A percentile compares a stretch with the other conserved stretches of the same genome.
Conservation (phyloP, 352 stramenopile genomes). For the Phytophthora vignae region DNA sequence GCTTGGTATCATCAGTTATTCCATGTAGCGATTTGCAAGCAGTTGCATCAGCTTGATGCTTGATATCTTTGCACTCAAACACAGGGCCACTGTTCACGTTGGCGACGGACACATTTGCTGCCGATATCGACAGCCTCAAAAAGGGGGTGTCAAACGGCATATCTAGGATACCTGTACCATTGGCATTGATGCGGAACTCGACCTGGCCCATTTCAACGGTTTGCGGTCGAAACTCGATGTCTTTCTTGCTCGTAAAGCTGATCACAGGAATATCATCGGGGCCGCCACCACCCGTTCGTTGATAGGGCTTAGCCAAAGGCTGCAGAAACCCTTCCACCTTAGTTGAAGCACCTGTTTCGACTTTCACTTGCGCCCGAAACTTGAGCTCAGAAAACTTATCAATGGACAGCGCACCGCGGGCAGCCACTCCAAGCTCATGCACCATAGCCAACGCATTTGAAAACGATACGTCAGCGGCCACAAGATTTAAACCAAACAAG, state of each 20-base stretch:
- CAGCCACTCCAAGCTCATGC: slow-evolving; percentile 42
- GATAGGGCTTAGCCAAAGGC: slow-evolving; percentile 33
- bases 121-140: slow-evolving; percentile 51
- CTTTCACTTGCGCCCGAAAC: slow-evolving; percentile 48
- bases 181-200: slow-evolving; percentile 41
- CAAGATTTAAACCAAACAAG: slow-evolving; percentile 48
- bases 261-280: slow-evolving; percentile 31
- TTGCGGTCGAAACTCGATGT: slow-evolving; percentile 59
- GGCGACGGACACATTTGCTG: slow-evolving; percentile 53
- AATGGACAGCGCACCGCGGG: slow-evolving; percentile 43
- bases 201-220: slow-evolving; percentile 57
- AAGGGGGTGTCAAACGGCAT: slow-evolving; percentile 73
- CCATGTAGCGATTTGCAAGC: slow-evolving; percentile 46
- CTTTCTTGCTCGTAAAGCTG: slow-evolving; percentile 41
- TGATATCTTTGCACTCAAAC: slow-evolving; percentile 47
- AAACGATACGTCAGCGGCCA: slow-evolving; percentile 51
- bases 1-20: slow-evolving; percentile 14
- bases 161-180: slow-evolving; percentile 42
- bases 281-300: slow-evolving; percentile 1
- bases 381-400: slow-evolving; percentile 82
- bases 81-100: slow-evolving; percentile 61
- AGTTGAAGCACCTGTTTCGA: slow-evolving; percentile 38
- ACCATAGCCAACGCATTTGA: slow-evolving; percentile 60
- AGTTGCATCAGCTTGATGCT: slow-evolving; percentile 47
- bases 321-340: slow-evolving; percentile 60